Percentiles rank a stretch among this genome's conserved stretches.
These are phyloP conservation scores for Fonsecaea erecta DNA, from an alignment of 2,329 filamentous ascomycete genomes.

Conservation along the genomic window DNA sequence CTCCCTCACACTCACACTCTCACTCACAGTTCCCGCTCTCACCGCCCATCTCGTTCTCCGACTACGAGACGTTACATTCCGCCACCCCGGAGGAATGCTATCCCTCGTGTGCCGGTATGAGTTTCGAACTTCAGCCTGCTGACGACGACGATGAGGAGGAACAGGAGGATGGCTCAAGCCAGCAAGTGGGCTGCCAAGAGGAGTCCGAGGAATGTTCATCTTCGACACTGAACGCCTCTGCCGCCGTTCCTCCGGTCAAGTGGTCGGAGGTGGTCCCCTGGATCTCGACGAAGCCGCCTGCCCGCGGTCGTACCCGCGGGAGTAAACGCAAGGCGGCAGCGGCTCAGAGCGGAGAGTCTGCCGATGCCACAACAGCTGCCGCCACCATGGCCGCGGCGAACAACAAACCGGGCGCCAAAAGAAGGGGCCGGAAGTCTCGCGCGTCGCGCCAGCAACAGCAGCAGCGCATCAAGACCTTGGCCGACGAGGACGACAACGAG, in stretches of 20 bases:
- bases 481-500: conserved; percentile 20
- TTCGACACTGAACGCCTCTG: neutral
- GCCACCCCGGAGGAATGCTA: neutral
- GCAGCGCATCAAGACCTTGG: conserved; percentile 12
- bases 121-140: neutral
- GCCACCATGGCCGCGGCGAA: neutral
- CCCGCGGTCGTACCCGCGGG: neutral
- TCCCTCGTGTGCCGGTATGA: neutral
- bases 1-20: no score
- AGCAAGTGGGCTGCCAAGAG: neutral
- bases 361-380: neutral
- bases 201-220: neutral
- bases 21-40: neutral
- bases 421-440: neutral
- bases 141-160: neutral
- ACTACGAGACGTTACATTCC: neutral
- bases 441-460: conserved; percentile 20
- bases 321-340: neutral
- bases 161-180: neutral
- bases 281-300: neutral
- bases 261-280: neutral
- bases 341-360: neutral
- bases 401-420: neutral
- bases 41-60: neutral
- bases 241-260: neutral